phyloP scores from a whole-genome alignment of 352 stramenopile species.

The Phytopythium boreale region DNA sequence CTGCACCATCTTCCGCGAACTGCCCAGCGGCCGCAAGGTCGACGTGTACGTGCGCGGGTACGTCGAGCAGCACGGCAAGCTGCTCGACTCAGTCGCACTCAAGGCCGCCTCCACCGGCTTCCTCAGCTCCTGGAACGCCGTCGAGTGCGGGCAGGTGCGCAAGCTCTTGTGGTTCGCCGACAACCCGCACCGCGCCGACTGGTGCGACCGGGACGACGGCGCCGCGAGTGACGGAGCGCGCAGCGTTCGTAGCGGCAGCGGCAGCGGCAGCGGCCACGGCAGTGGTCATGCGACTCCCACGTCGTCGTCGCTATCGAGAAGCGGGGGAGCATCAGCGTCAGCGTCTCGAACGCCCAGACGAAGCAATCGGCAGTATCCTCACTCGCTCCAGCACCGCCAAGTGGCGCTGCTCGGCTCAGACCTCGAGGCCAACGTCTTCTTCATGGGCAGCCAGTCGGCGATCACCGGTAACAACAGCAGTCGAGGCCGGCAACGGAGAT shows the following conservation, averaged over 20 bases:
- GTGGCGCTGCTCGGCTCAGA: constrained; percentile 3
- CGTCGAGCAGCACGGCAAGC: constrained; percentile 33
- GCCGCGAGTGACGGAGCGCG: neutral
- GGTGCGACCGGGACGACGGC: constrained; percentile 1
- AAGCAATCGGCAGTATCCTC: neutral
- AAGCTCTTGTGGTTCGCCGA: constrained; percentile 44
- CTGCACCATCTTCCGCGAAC: constrained; percentile 37
- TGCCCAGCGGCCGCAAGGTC: constrained; percentile 16
- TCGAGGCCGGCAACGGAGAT: constrained; percentile 16
- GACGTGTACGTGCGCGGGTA: constrained; percentile 43
- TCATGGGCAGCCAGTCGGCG: neutral
- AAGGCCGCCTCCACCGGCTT: constrained; percentile 36
- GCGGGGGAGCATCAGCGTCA: neutral
- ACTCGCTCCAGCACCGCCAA: constrained; percentile 4
- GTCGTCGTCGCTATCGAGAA: neutral
- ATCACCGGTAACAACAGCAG: neutral
- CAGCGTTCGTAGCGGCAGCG: neutral
- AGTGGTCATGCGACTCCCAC: neutral
- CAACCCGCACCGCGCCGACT: constrained; percentile 22
- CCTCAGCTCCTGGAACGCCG: constrained; percentile 43
- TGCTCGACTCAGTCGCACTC: constrained; percentile 37
- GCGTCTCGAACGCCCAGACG: neutral
- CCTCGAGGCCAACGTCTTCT: neutral
- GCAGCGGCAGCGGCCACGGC: neutral
- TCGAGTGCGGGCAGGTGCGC: constrained; percentile 40